Evolutionary conservation across 164 flowering plant species (phyloP).

Genomic region (Vitis cinerea): DNA sequence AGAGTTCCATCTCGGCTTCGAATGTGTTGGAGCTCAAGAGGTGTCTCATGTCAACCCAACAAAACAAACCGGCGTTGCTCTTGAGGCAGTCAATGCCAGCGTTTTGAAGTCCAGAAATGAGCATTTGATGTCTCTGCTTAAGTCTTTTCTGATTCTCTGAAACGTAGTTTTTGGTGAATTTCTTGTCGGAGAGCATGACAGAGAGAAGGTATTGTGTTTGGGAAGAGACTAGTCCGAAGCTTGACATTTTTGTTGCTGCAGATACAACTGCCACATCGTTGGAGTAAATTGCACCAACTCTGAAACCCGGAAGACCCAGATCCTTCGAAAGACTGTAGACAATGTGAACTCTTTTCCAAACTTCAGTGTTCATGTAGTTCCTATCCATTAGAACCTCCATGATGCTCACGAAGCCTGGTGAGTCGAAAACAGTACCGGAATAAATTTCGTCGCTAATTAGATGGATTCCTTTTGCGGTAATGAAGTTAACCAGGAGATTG

Average conservation of each 20-base stretch:
- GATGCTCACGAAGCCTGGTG: constrained; percentile 55
- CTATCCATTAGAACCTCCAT: constrained; percentile 46
- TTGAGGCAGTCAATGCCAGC: constrained; percentile 55
- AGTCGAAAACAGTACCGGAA: constrained; percentile 72
- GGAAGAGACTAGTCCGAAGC: constrained; percentile 79
- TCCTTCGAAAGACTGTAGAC: constrained; percentile 84
- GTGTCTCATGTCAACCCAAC: constrained; percentile 92
- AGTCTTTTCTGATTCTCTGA: constrained; percentile 53
- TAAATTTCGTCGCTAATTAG: constrained; percentile 87
- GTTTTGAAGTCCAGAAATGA: constrained; percentile 48
- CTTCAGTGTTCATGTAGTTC: constrained; percentile 26
- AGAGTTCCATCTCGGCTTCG: constrained; percentile 73
- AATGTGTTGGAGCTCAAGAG: constrained; percentile 48
- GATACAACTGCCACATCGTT: constrained; percentile 51
- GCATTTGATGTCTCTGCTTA: constrained; percentile 36
- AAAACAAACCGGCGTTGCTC: constrained; percentile 78
- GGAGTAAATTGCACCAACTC: constrained; percentile 86
- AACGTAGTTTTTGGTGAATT: constrained; percentile 48
- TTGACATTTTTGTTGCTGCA: constrained; percentile 87
- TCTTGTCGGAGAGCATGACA: constrained; percentile 60
- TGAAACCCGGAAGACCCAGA: constrained; percentile 86
- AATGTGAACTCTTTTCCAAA: constrained; percentile 55
- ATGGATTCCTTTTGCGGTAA: constrained; percentile 50
- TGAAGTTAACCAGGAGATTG: constrained; percentile 50
- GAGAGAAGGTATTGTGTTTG: constrained; percentile 83